Conservation (phyloP, 1,284 basidiomycete genomes). For the Fomitopsis palustris region DNA sequence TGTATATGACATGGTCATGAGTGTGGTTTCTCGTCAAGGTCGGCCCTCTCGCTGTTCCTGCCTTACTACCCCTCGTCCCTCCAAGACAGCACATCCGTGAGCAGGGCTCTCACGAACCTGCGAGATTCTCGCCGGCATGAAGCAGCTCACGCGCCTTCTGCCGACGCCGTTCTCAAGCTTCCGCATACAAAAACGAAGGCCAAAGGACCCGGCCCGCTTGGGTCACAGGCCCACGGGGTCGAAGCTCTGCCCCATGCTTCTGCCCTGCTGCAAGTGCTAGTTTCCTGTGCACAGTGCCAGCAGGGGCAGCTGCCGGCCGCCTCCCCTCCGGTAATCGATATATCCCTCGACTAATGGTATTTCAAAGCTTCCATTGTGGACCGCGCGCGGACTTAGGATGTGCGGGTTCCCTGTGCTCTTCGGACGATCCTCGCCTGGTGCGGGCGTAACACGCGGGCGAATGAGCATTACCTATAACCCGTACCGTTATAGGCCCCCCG, state of each 20-base stretch:
- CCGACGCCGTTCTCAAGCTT: background rate
- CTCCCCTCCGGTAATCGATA: background rate
- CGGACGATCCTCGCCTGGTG: background rate
- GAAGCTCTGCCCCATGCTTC: background rate
- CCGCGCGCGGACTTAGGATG: background rate
- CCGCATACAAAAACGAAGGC: background rate
- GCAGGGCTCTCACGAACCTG: background rate
- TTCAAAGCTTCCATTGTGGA: background rate
- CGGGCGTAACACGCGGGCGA: background rate
- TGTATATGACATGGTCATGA: background rate
- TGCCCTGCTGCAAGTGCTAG: background rate
- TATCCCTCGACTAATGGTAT: background rate
- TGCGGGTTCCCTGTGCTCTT: background rate
- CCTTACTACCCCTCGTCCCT: background rate
- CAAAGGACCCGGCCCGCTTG: background rate
- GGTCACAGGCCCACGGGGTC: slow-evolving; percentile 1
- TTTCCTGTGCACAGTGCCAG: background rate
- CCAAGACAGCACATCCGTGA: background rate
- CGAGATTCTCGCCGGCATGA: background rate
- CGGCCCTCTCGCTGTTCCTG: background rate
- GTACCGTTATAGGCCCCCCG: background rate
- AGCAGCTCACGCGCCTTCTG: background rate
- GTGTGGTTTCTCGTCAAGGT: background rate
- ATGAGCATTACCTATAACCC: background rate
- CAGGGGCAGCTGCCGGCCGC: background rate